Conservation (phyloP, 257 asterid species). For the Ajuga chamaepitys region DNA sequence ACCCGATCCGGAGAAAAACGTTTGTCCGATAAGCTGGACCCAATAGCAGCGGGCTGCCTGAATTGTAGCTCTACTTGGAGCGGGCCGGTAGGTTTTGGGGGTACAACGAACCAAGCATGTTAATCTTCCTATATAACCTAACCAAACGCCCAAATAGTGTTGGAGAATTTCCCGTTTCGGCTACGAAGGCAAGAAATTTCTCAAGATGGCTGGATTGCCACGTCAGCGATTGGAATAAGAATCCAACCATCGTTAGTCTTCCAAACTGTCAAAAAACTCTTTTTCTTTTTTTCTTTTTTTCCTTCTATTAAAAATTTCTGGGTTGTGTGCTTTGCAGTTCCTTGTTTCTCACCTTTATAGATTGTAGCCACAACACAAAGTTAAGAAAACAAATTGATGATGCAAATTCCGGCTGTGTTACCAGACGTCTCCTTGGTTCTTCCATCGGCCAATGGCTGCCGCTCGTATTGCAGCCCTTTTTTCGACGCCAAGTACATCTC, state of each 20-base stretch:
- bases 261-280: background rate
- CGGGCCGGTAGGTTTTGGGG: too few relatives aligned
- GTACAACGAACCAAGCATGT: too few relatives aligned
- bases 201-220: background rate
- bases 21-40: too few relatives aligned
- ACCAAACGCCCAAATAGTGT: too few relatives aligned
- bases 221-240: background rate
- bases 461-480: slow-evolving; percentile 30
- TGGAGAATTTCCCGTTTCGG: too few relatives aligned
- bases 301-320: background rate
- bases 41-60: too few relatives aligned
- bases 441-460: slow-evolving; percentile 43
- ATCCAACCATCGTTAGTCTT: background rate
- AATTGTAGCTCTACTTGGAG: too few relatives aligned
- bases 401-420: slow-evolving; percentile 50
- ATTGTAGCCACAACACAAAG: background rate
- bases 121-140: too few relatives aligned
- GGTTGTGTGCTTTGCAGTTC: background rate
- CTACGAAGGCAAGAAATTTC: too few relatives aligned
- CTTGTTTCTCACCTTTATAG: background rate
- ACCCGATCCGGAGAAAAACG: too few relatives aligned
- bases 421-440: slow-evolving; percentile 45
- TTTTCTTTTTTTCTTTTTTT: too few relatives aligned
- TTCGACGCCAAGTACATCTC: slow-evolving; percentile 36
- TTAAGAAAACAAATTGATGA: slow-evolving; percentile 9